Conservation (phyloP, 306 rosid species). For the Rosa persica region DNA sequence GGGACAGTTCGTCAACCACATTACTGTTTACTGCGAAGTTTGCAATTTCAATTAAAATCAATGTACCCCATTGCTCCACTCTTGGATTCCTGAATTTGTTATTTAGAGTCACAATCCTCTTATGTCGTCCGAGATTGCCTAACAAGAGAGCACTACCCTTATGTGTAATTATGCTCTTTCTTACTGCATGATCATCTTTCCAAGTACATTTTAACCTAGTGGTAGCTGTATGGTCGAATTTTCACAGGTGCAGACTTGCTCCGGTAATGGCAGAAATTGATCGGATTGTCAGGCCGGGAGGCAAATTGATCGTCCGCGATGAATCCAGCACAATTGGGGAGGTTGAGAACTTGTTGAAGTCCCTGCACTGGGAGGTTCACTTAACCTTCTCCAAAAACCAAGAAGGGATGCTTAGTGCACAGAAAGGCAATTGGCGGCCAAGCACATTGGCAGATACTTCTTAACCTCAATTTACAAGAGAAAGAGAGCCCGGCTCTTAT, state of each 20-base stretch:
- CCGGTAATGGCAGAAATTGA: slow-evolving; percentile 85
- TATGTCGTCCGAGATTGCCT: background rate
- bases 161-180: background rate
- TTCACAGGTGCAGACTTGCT: slow-evolving; percentile 68
- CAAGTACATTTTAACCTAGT: background rate
- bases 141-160: background rate
- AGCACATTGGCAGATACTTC: slow-evolving; percentile 39
- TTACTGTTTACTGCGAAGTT: too few species aligned
- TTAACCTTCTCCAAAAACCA: slow-evolving; percentile 55
- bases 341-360: slow-evolving; percentile 69
- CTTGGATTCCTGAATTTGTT: too few species aligned
- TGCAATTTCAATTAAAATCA: too few species aligned
- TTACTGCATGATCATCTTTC: background rate
- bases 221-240: slow-evolving; percentile 23
- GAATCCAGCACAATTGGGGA: slow-evolving; percentile 63
- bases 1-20: too few species aligned
- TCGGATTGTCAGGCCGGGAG: slow-evolving; percentile 81
- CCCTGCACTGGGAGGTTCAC: slow-evolving; percentile 81
- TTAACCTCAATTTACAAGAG: slow-evolving; percentile 26
- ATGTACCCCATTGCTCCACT: too few species aligned
- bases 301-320: slow-evolving; percentile 71
- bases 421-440: slow-evolving; percentile 84
- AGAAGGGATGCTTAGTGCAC: slow-evolving; percentile 78
- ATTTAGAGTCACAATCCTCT: background rate
- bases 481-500: slow-evolving; percentile 16